Evolutionary conservation across 306 rosid species (phyloP).

Genomic region (Lathyrus tuberosus): DNA sequence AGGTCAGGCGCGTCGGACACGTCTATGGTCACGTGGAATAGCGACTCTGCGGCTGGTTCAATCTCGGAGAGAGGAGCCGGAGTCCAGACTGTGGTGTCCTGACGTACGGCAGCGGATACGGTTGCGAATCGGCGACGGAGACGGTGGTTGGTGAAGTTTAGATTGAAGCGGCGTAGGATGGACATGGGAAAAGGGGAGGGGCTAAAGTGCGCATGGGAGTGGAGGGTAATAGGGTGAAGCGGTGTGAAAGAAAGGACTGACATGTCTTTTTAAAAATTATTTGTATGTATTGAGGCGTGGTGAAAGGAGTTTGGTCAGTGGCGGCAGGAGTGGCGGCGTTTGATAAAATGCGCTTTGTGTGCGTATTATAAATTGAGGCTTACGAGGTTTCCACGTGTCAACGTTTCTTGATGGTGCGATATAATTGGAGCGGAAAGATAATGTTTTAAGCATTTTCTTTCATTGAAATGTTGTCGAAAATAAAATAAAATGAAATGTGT

Average conservation of each 20-base stretch:
- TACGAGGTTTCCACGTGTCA: slow-evolving; percentile 59
- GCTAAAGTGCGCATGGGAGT: slow-evolving; percentile 68
- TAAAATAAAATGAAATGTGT: too few relatives aligned
- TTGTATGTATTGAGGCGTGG: background rate
- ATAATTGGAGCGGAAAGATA: slow-evolving; percentile 31
- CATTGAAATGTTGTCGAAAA: too few relatives aligned
- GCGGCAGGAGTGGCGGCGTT: slow-evolving; percentile 47
- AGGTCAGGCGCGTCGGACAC: slow-evolving; percentile 82
- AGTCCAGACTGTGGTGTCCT: slow-evolving; percentile 80
- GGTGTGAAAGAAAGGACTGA: slow-evolving; percentile 43
- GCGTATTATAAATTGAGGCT: slow-evolving; percentile 27
- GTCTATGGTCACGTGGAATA: slow-evolving; percentile 80
- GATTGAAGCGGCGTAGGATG: slow-evolving; percentile 69
- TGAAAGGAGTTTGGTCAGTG: slow-evolving; percentile 30
- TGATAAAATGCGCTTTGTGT: slow-evolving; percentile 36
- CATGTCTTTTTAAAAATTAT: slow-evolving; percentile 41
- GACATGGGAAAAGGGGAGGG: slow-evolving; percentile 68
- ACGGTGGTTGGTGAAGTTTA: slow-evolving; percentile 41
- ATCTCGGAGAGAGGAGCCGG: slow-evolving; percentile 69
- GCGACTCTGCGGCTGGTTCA: slow-evolving; percentile 81
- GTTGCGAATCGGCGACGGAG: slow-evolving; percentile 48
- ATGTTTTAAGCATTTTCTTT: too few relatives aligned
- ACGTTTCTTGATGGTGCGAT: slow-evolving; percentile 6
- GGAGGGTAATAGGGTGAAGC: slow-evolving; percentile 38
- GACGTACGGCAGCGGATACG: slow-evolving; percentile 68